Conservation (phyloP, 148 eudicot species). For the Pharnaceum exiguum region DNA sequence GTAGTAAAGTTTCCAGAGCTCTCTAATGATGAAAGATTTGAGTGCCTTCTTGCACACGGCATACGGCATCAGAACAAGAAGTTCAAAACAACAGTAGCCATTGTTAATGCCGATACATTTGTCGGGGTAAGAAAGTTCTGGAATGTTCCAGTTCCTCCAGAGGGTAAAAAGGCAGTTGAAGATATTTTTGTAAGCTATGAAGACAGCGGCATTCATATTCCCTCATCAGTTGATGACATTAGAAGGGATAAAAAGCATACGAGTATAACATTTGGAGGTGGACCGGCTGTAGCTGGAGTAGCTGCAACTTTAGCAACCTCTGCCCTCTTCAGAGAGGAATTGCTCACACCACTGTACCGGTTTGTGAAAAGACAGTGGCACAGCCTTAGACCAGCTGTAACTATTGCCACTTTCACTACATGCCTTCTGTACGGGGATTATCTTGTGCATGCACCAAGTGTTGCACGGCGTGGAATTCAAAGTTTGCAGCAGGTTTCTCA, state of each 20-base stretch:
- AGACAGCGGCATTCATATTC: conserved; percentile 19
- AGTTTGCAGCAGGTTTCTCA: conserved; percentile 26
- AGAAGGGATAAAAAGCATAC: too few relatives aligned
- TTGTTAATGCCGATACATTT: conserved; percentile 23
- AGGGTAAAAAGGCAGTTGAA: conserved; percentile 17
- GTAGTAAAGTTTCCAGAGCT: conserved; percentile 14
- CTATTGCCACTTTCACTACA: background rate
- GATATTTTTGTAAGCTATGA: conserved; percentile 23
- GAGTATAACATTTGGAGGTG: too few relatives aligned
- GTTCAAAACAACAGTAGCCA: conserved; percentile 24
- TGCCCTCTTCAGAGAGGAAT: background rate
- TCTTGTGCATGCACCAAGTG: conserved; percentile 25
- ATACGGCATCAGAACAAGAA: conserved; percentile 23
- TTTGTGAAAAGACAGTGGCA: background rate
- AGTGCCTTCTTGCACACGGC: conserved; percentile 31
- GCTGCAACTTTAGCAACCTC: background rate
- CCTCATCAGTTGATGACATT: conserved; percentile 22
- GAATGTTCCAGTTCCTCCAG: conserved; percentile 25
- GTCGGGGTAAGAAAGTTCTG: conserved; percentile 28
- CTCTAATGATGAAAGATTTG: conserved; percentile 23
- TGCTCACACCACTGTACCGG: too few relatives aligned
- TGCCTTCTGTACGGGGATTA: conserved; percentile 17
- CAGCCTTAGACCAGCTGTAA: background rate
- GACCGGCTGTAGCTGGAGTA: conserved; percentile 2
- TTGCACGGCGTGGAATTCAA: conserved; percentile 33